phyloP scores from a whole-genome alignment of 192 early-diverging fungal genomes.

The Coemansia sp. region DNA sequence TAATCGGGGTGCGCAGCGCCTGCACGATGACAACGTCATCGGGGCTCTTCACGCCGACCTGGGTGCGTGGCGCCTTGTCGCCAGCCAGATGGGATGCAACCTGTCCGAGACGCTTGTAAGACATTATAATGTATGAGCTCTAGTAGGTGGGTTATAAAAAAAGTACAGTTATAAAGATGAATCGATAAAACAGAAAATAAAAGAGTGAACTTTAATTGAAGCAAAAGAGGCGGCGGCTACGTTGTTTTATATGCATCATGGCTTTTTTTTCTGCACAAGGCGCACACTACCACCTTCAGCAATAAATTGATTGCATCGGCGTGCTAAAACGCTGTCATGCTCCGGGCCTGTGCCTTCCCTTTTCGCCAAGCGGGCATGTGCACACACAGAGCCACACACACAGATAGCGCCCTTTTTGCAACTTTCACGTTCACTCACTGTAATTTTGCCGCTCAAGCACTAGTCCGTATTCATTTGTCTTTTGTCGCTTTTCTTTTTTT shows the following conservation, averaged over 20 bases:
- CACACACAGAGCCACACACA: not conserved
- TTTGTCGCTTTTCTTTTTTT: not conserved
- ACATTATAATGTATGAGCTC: conserved; percentile 12
- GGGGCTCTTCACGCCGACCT: conserved; percentile 70
- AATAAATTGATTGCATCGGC: not conserved
- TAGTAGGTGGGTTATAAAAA: not conserved
- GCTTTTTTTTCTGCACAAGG: not conserved
- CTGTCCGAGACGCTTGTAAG: conserved; percentile 43
- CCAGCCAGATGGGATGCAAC: conserved; percentile 53
- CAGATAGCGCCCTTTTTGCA: not conserved
- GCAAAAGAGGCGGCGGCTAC: no score
- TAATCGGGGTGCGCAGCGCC: conserved; percentile 86
- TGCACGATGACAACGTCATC: conserved; percentile 93
- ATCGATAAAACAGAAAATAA: not conserved
- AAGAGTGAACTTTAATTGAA: no score
- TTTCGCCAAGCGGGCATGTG: not conserved
- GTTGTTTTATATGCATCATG: no score
- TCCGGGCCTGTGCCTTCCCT: not conserved
- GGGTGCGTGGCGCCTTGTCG: conserved; percentile 51
- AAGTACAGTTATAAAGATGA: conserved; percentile 1
- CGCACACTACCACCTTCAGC: not conserved
- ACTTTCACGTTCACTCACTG: not conserved
- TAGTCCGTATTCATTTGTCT: not conserved
- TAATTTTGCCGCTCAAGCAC: not conserved
- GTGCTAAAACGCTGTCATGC: not conserved